Conservation (phyloP, 2,329 filamentous ascomycete species). For the Fusarium beomiforme region DNA sequence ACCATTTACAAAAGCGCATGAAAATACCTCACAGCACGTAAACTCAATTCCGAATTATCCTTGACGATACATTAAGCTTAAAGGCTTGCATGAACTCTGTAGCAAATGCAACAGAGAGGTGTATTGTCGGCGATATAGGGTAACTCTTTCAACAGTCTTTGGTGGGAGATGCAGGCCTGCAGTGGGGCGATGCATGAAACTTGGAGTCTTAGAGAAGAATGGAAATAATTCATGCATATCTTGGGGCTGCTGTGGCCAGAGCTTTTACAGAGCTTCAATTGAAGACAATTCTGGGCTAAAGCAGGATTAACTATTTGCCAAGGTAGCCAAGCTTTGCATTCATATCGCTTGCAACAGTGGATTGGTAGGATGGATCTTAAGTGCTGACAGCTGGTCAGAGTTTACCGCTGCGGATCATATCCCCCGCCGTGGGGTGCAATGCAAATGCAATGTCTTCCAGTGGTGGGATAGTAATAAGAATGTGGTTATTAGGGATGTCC, state of each 20-base stretch:
- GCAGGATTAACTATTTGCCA: background rate
- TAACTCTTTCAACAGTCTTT: background rate
- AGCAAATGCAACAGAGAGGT: background rate
- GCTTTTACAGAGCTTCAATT: background rate
- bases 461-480: background rate
- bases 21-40: no score
- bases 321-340: background rate
- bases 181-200: background rate
- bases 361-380: background rate
- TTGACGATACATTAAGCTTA: background rate
- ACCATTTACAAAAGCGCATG: background rate
- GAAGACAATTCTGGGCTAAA: background rate
- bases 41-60: background rate
- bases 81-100: background rate
- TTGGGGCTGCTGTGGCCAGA: background rate
- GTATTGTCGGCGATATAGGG: background rate
- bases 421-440: background rate
- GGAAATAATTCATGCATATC: conserved; percentile 11
- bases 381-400: conserved; percentile 20
- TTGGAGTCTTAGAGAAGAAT: background rate
- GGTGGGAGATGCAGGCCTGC: background rate
- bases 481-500: background rate
- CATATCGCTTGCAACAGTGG: background rate
- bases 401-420: background rate
- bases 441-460: background rate